Percentiles rank a stretch among this genome's conserved stretches.
phyloP scores from a whole-genome alignment of 2,329 filamentous ascomycete genomes.

The Apiospora rasikravindrae region DNA sequence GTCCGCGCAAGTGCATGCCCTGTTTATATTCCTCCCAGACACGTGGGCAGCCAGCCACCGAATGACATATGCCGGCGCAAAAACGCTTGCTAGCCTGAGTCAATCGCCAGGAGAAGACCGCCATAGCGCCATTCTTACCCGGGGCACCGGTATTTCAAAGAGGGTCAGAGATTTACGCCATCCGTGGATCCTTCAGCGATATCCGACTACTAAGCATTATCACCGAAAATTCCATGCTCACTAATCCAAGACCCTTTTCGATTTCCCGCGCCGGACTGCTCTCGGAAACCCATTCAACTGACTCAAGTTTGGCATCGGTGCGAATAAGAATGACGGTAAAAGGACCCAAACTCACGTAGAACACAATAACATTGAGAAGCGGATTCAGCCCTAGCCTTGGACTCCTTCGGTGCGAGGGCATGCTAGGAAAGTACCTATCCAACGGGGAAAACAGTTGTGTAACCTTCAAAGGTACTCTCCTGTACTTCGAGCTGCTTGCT shows the following conservation, averaged over 20 bases:
- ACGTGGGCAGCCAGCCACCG: neutral
- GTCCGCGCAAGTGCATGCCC: neutral
- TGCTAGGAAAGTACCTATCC: neutral
- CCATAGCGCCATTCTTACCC: neutral
- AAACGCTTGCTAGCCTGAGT: neutral
- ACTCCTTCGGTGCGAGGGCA: neutral
- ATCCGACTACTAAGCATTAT: neutral
- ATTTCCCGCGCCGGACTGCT: neutral
- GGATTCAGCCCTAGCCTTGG: constrained; percentile 3
- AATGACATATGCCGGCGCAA: neutral
- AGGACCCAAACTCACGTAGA: neutral
- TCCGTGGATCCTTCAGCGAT: neutral
- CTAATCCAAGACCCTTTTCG: neutral
- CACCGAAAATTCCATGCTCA: neutral
- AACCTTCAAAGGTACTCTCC: neutral
- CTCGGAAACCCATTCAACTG: neutral
- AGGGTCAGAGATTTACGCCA: neutral
- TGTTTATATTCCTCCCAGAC: neutral
- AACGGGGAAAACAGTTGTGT: neutral
- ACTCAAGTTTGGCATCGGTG: neutral
- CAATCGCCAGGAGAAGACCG: neutral
- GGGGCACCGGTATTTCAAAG: neutral
- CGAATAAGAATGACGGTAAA: neutral
- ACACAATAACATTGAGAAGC: neutral
- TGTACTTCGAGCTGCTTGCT: neutral